Evolutionary conservation across 257 asterid genomes (phyloP).

Genomic region (Forsythia viridissima): DNA sequence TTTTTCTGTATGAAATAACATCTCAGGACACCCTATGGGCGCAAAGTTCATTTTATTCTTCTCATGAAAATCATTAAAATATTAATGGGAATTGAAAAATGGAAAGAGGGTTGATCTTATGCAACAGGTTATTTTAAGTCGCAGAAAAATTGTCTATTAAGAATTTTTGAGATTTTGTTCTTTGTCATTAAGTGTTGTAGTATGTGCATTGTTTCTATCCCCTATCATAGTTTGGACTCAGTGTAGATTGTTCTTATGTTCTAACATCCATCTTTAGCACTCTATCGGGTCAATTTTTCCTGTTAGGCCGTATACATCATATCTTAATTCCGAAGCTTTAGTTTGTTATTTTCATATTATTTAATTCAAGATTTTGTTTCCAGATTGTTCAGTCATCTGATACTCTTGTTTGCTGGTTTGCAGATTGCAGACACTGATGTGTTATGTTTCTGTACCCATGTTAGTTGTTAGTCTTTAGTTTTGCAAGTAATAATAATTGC

Average conservation of each 20-base stretch:
- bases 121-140: background rate
- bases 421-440: background rate
- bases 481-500: conserved; percentile 23
- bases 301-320: background rate
- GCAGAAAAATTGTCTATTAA: background rate
- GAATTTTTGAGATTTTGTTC: background rate
- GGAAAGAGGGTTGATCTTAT: background rate
- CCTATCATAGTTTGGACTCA: background rate
- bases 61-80: background rate
- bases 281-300: background rate
- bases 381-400: background rate
- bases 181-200: background rate
- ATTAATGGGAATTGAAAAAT: background rate
- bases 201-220: background rate
- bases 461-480: background rate
- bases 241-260: background rate
- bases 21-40: background rate
- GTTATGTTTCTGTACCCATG: conserved; percentile 9
- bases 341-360: background rate
- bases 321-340: background rate
- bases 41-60: background rate
- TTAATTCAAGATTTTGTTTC: background rate
- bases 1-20: background rate
- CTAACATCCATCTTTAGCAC: background rate
- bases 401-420: background rate